phyloP scores from a whole-genome alignment of 2,329 filamentous ascomycete genomes.

The Grosmannia huntii region DNA sequence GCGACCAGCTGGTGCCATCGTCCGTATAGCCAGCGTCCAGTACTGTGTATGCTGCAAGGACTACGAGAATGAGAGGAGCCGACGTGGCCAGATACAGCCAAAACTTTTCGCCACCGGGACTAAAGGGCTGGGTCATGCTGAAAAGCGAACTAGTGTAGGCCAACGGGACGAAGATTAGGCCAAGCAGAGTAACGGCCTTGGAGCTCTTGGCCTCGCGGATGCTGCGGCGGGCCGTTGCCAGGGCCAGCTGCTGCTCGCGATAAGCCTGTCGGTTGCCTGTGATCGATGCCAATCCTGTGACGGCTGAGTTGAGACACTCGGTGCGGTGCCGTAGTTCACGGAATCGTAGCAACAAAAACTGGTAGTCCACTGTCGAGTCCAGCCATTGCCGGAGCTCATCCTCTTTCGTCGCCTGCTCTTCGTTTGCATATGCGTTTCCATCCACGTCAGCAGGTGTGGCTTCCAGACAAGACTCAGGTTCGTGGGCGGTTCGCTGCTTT shows the following conservation, averaged over 20 bases:
- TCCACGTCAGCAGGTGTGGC: background rate
- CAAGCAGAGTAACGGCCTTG: conserved; percentile 15
- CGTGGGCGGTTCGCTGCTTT: no score
- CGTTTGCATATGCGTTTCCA: background rate
- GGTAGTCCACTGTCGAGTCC: conserved; percentile 12
- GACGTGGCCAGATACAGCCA: conserved; percentile 14
- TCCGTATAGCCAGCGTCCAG: conserved; percentile 15
- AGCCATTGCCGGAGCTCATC: conserved; percentile 6
- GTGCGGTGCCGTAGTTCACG: conserved; percentile 14
- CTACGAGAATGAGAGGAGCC: conserved; percentile 11
- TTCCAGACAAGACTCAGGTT: no score
- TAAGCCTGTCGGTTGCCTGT: conserved; percentile 14
- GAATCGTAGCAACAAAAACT: conserved; percentile 13
- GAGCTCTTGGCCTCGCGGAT: conserved; percentile 15
- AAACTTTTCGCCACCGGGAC: conserved; percentile 11
- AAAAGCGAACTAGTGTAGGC: conserved; percentile 13
- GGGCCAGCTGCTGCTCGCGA: conserved; percentile 13
- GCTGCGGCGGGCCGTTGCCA: conserved; percentile 8
- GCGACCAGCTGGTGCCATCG: conserved; percentile 12
- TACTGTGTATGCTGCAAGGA: conserved; percentile 11
- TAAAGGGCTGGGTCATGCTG: conserved; percentile 13
- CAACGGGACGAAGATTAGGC: conserved; percentile 15
- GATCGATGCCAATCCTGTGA: conserved; percentile 15
- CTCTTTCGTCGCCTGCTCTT: background rate
- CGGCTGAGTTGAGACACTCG: conserved; percentile 13